Conservation (phyloP, 495 filamentous ascomycete genomes). For the Xylaria curta region DNA sequence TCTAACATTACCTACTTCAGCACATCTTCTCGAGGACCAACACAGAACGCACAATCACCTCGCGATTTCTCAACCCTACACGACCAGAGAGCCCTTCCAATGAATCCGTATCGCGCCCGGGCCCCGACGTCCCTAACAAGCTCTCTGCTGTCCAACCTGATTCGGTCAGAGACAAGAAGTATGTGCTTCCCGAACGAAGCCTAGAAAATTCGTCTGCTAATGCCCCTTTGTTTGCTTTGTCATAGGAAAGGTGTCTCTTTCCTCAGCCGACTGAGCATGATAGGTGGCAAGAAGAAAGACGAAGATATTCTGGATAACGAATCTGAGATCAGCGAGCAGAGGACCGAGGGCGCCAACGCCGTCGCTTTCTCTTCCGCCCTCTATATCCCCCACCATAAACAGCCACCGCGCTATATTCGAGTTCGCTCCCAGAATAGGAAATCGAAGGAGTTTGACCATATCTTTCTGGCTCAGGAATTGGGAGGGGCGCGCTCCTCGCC, state of each 20-base stretch:
- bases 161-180: slow-evolving; percentile 71
- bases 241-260: slow-evolving; percentile 86
- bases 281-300: slow-evolving; percentile 76
- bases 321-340: slow-evolving; percentile 71
- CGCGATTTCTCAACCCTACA: slow-evolving; percentile 67
- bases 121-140: slow-evolving; percentile 42
- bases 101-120: slow-evolving; percentile 47
- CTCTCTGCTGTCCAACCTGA: slow-evolving; percentile 43
- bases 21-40: slow-evolving; percentile 85
- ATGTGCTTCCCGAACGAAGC: slow-evolving; percentile 37
- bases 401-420: slow-evolving; percentile 90
- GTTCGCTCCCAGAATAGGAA: slow-evolving; percentile 83
- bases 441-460: slow-evolving; percentile 77
- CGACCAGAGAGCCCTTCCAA: slow-evolving; percentile 58
- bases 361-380: slow-evolving; percentile 80
- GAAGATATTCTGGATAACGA: slow-evolving; percentile 68
- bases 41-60: slow-evolving; percentile 71
- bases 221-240: slow-evolving; percentile 18
- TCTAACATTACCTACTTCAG: slow-evolving; percentile 35
- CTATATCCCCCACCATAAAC: slow-evolving; percentile 86
- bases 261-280: slow-evolving; percentile 80
- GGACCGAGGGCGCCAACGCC: slow-evolving; percentile 81
- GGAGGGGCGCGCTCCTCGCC: slow-evolving; percentile 48
- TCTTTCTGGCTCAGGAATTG: slow-evolving; percentile 93
- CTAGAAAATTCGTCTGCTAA: slow-evolving; percentile 36